phyloP scores from a whole-genome alignment of 1,139 yeast species.

The Saccharomycopsis phalli region DNA sequence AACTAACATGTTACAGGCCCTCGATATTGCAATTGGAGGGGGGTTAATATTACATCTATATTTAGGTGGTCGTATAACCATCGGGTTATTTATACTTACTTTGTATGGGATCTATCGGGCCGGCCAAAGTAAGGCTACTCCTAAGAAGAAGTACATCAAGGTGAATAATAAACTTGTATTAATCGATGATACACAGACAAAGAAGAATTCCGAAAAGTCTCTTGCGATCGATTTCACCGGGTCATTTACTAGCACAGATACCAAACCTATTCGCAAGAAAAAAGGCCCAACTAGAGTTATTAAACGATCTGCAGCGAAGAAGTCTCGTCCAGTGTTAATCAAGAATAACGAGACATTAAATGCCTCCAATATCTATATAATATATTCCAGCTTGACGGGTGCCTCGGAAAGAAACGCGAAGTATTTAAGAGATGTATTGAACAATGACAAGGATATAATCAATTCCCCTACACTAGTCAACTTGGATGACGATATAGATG shows the following conservation, averaged over 20 bases:
- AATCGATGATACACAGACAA: constrained; percentile 2
- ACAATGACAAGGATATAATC: constrained; percentile 30
- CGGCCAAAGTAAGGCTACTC: constrained; percentile 15
- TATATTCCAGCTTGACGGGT: constrained; percentile 83
- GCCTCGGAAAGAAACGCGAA: constrained; percentile 65
- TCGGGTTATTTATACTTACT: constrained; percentile 26
- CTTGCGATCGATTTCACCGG: constrained; percentile 38
- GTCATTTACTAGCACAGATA: constrained; percentile 24
- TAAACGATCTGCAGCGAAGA: constrained; percentile 21
- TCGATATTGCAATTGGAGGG: constrained; percentile 16
- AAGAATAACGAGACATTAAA: constrained; percentile 26
- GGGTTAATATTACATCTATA: constrained; percentile 18
- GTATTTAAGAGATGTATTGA: constrained; percentile 27
- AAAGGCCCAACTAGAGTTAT: constrained; percentile 25
- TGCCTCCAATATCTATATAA: constrained; percentile 41
- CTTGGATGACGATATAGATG: constrained; percentile 75
- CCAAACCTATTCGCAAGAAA: constrained; percentile 20
- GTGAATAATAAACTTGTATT: constrained; percentile 14
- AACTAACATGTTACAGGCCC: too few relatives aligned
- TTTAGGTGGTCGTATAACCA: constrained; percentile 31
- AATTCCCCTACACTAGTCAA: constrained; percentile 50
- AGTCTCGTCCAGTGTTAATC: constrained; percentile 20
- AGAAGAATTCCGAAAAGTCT: constrained; percentile 17
- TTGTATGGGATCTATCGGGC: constrained; percentile 25
- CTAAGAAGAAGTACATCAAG: constrained; percentile 16